These are phyloP conservation scores for Arctium minus DNA, from an alignment of 129 eudicot species.

Conservation along the genomic window DNA sequence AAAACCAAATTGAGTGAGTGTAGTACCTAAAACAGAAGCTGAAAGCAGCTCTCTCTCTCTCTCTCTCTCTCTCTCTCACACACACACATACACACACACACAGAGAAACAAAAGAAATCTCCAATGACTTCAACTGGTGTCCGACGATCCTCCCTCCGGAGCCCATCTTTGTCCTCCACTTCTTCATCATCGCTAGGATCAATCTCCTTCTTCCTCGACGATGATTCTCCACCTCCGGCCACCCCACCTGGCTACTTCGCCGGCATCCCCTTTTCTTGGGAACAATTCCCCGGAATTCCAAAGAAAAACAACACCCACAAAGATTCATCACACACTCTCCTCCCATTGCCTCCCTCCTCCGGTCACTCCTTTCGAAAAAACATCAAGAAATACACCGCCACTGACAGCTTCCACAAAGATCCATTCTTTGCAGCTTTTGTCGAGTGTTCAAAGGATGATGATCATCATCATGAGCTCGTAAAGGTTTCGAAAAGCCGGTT, in stretches of 20 bases:
- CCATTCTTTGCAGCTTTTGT: conserved; percentile 71
- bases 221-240: conserved; percentile 21
- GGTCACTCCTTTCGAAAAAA: conserved; percentile 18
- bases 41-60: neutral
- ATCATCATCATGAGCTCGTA: neutral
- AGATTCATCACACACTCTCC: conserved; percentile 15
- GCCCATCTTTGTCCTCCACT: conserved; percentile 42
- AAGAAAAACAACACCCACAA: conserved; percentile 24
- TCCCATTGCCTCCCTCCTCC: conserved; percentile 47
- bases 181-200: conserved; percentile 36
- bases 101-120: neutral
- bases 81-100: neutral
- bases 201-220: conserved; percentile 17
- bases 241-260: conserved; percentile 31
- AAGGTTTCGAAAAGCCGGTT: conserved; percentile 30
- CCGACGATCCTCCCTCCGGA: conserved; percentile 33
- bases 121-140: conserved; percentile 5
- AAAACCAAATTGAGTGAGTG: neutral
- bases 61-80: neutral
- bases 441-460: conserved; percentile 59
- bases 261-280: conserved; percentile 79
- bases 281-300: conserved; percentile 73
- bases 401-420: conserved; percentile 37
- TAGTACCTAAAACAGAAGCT: neutral
- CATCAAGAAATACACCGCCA: conserved; percentile 14